Evolutionary conservation across 192 early-diverging fungal genomes (phyloP).

Genomic region (Entomortierella lignicola): DNA sequence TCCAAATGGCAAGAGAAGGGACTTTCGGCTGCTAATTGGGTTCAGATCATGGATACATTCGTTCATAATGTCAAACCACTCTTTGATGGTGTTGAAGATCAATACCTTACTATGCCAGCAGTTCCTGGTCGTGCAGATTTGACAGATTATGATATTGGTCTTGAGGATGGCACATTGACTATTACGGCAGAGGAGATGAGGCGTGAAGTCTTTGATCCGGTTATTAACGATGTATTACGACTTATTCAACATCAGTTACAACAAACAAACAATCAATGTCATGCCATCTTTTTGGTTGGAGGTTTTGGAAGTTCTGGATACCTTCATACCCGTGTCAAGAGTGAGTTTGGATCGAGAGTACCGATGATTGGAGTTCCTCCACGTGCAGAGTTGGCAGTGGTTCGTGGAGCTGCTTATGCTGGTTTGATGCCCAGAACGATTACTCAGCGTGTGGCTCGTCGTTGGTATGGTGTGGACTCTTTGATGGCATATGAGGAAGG

Average conservation of each 20-base stretch:
- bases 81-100: slow-evolving; percentile 59
- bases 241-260: slow-evolving; percentile 64
- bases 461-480: slow-evolving; percentile 65
- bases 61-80: slow-evolving; percentile 63
- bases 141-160: slow-evolving; percentile 50
- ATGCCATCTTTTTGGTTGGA: slow-evolving; percentile 68
- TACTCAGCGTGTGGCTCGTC: slow-evolving; percentile 60
- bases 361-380: slow-evolving; percentile 62
- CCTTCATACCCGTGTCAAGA: slow-evolving; percentile 57
- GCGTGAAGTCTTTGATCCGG: slow-evolving; percentile 68
- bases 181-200: slow-evolving; percentile 60
- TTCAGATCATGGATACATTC: slow-evolving; percentile 60
- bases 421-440: slow-evolving; percentile 63
- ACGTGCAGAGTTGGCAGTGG: slow-evolving; percentile 65
- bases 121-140: slow-evolving; percentile 50
- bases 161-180: slow-evolving; percentile 61
- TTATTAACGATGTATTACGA: slow-evolving; percentile 62
- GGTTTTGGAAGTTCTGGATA: slow-evolving; percentile 67
- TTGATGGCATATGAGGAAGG: slow-evolving; percentile 60
- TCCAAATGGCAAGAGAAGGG: slow-evolving; percentile 57
- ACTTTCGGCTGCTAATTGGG: slow-evolving; percentile 43
- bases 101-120: slow-evolving; percentile 56
- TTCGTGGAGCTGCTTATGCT: slow-evolving; percentile 64
- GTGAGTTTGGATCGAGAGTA: slow-evolving; percentile 58
- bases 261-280: slow-evolving; percentile 43